Evolutionary conservation across 2,329 filamentous ascomycete species (phyloP), one percentile per base, ranked within the genome.

Genomic region (Lomentospora prolificans): DNA sequence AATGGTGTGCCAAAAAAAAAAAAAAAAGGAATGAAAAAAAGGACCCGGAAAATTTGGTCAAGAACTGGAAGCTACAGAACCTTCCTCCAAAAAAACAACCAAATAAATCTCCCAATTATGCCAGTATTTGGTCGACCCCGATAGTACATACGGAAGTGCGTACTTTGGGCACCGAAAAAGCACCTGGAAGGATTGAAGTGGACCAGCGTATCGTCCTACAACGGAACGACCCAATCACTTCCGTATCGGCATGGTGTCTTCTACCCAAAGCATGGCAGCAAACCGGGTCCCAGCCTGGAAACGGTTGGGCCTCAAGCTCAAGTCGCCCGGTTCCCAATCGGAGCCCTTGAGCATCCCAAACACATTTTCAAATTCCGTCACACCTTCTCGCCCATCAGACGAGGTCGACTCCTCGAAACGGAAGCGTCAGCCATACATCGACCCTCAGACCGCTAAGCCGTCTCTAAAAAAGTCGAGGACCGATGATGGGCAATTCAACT

Each of bases 251-350:
- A 76, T 76, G 71, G 72, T 69, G 62, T 72, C 71, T 62, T 66
- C 72, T 64, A 67, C 65, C 62, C 68, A 68, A 62, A 67, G 65
- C 64, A 69, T 72, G 70, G 70, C 72, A 69, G 64, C 69, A 59
- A 72, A 73, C 66, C 72, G 72, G 62, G 71, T 78, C 59, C 79
- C 80, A 57, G 79, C 79, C 60, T 82, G 80, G 79, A 82, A 82
- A 66, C 76, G 77, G 73, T 76, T 82, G 74, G 80, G 80, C 69
- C 76, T 82, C 66, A 81, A 81, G 73, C 79, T 82, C 69, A 82
- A 82, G 69, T 65, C 67, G 59, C 62, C 64, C 57, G 63, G 64
- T 61, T 64, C 64, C 61, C 64, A 62, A 62, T 61, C 65, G 53
- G 67, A 66, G 56, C 60, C 65, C 61, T 63, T 63, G 60, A 61